These are phyloP conservation scores for Fusarium phyllophilum DNA, from an alignment of 2,329 filamentous ascomycete species.

Conservation along the genomic window DNA sequence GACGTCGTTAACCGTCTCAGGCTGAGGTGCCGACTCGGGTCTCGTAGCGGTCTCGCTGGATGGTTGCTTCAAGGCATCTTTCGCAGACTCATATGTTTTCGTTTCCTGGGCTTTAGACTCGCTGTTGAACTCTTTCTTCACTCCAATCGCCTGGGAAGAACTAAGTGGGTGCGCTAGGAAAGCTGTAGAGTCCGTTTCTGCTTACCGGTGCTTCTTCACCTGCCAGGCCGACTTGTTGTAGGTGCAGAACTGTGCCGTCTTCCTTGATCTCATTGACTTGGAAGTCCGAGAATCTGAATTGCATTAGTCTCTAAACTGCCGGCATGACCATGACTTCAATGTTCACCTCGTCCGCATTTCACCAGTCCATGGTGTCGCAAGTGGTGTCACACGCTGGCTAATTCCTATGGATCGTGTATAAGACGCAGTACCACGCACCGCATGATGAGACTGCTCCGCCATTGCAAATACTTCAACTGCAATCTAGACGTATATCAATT, in stretches of 20 bases:
- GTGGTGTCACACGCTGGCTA: constrained; percentile 52
- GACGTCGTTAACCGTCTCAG: constrained; percentile 43
- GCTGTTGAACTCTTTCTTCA: constrained; percentile 28
- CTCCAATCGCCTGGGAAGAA: constrained; percentile 14
- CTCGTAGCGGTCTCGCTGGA: constrained; percentile 31
- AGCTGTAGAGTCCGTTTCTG: background rate
- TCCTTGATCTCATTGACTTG: constrained; percentile 88
- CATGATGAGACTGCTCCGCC: constrained; percentile 47
- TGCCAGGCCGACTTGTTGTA: constrained; percentile 60
- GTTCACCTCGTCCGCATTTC: constrained; percentile 53
- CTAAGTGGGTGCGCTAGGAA: constrained; percentile 18
- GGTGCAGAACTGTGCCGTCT: constrained; percentile 79
- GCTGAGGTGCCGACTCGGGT: constrained; percentile 24
- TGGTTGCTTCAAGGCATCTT: constrained; percentile 25
- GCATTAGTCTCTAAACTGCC: constrained; percentile 26
- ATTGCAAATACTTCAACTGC: constrained; percentile 35
- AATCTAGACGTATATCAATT: constrained; percentile 13
- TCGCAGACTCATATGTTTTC: constrained; percentile 28
- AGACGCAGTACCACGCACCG: constrained; percentile 46
- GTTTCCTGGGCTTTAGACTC: constrained; percentile 12
- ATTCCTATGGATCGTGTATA: constrained; percentile 53
- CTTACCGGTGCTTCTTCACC: constrained; percentile 32
- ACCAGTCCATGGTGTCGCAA: constrained; percentile 52
- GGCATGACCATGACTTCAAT: background rate
- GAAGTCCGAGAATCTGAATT: constrained; percentile 83